Conservation (phyloP, 192 early-diverging fungal genomes). For the Coemansia sp. region DNA sequence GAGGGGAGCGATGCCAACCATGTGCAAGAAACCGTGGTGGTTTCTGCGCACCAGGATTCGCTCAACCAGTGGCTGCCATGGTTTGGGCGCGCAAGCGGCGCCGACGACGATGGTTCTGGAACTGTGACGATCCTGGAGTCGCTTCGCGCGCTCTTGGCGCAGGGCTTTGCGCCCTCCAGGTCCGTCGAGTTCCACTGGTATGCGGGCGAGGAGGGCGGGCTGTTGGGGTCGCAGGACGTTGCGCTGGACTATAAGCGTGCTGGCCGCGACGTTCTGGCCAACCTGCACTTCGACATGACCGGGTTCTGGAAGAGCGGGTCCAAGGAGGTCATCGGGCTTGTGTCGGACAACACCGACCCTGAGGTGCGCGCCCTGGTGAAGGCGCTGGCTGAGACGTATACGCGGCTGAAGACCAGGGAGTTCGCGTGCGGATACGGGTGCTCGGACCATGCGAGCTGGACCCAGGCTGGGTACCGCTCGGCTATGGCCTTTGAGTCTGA, state of each 20-base stretch:
- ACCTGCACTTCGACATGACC: conserved; percentile 95
- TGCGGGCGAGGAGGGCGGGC: conserved; percentile 86
- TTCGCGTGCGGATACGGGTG: conserved; percentile 89
- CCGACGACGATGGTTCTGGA: conserved; percentile 91
- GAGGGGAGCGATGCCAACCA: conserved; percentile 58
- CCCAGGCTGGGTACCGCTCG: conserved; percentile 82
- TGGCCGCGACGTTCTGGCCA: conserved; percentile 67
- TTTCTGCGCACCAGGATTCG: conserved; percentile 91
- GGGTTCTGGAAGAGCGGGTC: conserved; percentile 72
- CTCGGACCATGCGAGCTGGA: conserved; percentile 94
- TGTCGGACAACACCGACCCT: conserved; percentile 79
- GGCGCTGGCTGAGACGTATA: conserved; percentile 65
- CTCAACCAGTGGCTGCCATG: conserved; percentile 83
- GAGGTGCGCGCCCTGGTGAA: conserved; percentile 61
- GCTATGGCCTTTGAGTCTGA: conserved; percentile 83
- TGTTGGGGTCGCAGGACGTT: conserved; percentile 88
- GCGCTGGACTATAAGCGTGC: conserved; percentile 67
- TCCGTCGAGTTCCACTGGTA: conserved; percentile 99
- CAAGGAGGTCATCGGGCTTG: conserved; percentile 74
- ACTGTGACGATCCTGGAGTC: conserved; percentile 89
- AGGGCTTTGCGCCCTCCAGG: conserved; percentile 67
- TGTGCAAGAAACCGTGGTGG: conserved; percentile 65
- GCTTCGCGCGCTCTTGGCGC: conserved; percentile 71
- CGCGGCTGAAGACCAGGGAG: conserved; percentile 63
- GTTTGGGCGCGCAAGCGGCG: conserved; percentile 76